Base-by-base conservation (phyloP, 345 rosid genomes). In the Euphorbia peplus region DNA sequence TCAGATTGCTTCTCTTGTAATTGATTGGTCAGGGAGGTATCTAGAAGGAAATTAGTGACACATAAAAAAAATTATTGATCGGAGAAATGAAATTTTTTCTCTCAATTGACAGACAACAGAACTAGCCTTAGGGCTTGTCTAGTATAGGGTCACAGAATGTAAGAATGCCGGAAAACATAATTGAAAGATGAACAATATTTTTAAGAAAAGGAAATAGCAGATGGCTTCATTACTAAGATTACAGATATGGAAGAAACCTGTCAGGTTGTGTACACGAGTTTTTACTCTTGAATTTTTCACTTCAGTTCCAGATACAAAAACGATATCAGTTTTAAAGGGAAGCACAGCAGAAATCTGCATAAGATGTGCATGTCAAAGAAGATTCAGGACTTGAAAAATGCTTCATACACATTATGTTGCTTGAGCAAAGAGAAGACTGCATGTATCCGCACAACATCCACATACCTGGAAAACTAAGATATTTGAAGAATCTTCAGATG, bases 391-490 rank as follows among this genome's bases (percentile, higher is more conserved):
- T 69, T 9, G 21, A 60, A n/a, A 46, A 21, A 62, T 48, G 44
- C 76, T 51, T 21, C 68, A 59, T 12, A 6, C 6, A n/a, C n/a
- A 71, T 35, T 55, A 52, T 28, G 32, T 0, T 62, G 50, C 68
- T 39, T 73, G 65, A 64, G 32, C 47, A 18, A 66, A 54, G 63
- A 78, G 64, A n/a, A 48, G 46, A 62, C 37, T 30, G 35, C 32
- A 42, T 52, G 47, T 19, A 21, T 46, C 72, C 6, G 22, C 59
- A 29, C 30, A 15, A n/a, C 25, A 52, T 24, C 11, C 54, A 61
- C 41, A 58, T 79, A 88, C 98, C 96, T 93, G 98, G 75, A 88
- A 89, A 75, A 88, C 88, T 83, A 86, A 76, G 46, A 87, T 73
- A 74, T 78, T 91, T 18, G 97, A 70, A 73, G 85, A 88, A 67